These are phyloP conservation scores for Arachis hypogaea DNA, from an alignment of 306 rosid species.

Conservation along the genomic window DNA sequence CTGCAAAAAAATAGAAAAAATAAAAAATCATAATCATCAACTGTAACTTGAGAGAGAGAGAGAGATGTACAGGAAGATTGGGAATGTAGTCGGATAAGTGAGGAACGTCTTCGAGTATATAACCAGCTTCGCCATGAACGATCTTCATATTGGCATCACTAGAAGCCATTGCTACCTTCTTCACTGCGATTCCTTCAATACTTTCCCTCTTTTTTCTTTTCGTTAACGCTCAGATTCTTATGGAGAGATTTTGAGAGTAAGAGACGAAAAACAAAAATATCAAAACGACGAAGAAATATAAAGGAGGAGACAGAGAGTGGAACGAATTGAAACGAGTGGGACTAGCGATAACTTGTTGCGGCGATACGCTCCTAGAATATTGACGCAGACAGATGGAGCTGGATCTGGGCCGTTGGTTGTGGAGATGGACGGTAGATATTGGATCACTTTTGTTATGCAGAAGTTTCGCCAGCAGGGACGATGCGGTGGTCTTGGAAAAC, in stretches of 20 bases:
- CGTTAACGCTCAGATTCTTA: neutral
- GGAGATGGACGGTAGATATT: conserved; percentile 23
- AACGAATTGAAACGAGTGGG: conserved; percentile 2
- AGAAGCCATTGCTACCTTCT: conserved; percentile 44
- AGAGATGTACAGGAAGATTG: conserved; percentile 57
- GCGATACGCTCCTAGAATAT: conserved; percentile 29
- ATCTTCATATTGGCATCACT: conserved; percentile 49
- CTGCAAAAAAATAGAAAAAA: conserved; percentile 43
- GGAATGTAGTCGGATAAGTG: conserved; percentile 76
- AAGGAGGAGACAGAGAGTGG: neutral
- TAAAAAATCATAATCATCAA: neutral
- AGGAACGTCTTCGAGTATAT: conserved; percentile 86
- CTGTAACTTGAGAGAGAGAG: neutral
- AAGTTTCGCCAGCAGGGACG: neutral
- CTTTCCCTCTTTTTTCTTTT: neutral
- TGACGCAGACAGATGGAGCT: conserved; percentile 2
- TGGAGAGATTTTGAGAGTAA: neutral
- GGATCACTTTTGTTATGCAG: neutral
- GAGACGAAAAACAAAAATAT: conserved; percentile 1
- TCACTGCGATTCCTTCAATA: neutral
- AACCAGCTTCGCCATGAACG: conserved; percentile 62
- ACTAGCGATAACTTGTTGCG: conserved; percentile 13
- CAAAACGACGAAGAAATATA: too few relatives aligned
- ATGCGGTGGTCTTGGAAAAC: conserved; percentile 27
- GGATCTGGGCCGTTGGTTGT: conserved; percentile 27